Percentiles rank a stretch among this genome's conserved stretches.
Conservation (phyloP, 805 yeast genomes). For the Candida adriatica region DNA sequence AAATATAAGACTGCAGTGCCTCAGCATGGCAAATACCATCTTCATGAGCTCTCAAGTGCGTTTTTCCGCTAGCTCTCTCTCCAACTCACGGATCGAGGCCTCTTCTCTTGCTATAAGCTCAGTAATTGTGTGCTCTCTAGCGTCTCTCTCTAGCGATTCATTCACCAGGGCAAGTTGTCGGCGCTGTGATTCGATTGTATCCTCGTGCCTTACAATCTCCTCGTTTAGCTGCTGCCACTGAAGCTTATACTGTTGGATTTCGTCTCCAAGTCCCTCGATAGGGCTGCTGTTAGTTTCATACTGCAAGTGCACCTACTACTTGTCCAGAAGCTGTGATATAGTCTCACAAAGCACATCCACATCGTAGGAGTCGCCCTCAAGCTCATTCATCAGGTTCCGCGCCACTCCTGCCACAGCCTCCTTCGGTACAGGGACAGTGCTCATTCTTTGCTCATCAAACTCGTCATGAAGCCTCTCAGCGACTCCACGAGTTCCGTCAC, state of each 20-base stretch:
- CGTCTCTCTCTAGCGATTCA: conserved; percentile 25
- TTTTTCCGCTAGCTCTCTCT: conserved; percentile 27
- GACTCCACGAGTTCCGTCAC: conserved; percentile 42
- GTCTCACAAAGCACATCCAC: conserved; percentile 39
- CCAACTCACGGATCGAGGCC: conserved; percentile 37
- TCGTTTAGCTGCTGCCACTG: conserved; percentile 30
- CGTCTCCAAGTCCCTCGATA: conserved; percentile 30
- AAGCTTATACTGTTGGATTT: conserved; percentile 21
- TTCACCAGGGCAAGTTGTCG: conserved; percentile 32
- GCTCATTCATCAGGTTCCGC: conserved; percentile 24
- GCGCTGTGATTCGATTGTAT: conserved; percentile 36
- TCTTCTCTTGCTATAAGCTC: conserved; percentile 39
- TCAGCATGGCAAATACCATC: background rate
- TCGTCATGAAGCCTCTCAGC: conserved; percentile 30
- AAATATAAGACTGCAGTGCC: too few relatives aligned
- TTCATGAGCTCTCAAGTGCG: background rate
- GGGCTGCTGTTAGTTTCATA: conserved; percentile 18
- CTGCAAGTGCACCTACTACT: conserved; percentile 13
- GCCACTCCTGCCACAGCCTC: conserved; percentile 25
- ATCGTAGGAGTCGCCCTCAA: conserved; percentile 29
- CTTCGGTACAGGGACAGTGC: conserved; percentile 20
- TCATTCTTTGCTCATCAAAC: conserved; percentile 21
- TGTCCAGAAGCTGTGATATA: conserved; percentile 29
- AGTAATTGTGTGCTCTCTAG: conserved; percentile 6
- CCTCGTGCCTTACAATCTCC: conserved; percentile 37